Percentiles rank a stretch among this genome's conserved stretches.
phyloP scores from a whole-genome alignment of 1,139 yeast genomes.

The Hyphopichia burtonii region DNA sequence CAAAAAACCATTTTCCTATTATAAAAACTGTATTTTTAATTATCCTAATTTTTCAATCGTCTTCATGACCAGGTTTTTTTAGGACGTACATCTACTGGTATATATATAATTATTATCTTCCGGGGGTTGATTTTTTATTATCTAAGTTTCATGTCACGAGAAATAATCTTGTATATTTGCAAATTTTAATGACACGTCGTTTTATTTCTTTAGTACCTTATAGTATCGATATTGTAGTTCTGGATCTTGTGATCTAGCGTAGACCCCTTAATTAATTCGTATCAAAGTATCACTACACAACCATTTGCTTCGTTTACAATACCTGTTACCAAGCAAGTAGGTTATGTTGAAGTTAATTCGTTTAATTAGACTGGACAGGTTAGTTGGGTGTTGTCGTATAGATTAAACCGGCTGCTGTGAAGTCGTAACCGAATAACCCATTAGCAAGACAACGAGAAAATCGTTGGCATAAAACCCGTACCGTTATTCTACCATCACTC shows the following conservation, averaged over 20 bases:
- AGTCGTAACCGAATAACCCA: too few species aligned
- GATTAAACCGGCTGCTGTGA: too few species aligned
- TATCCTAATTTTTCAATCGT: conserved; percentile 3
- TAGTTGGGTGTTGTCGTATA: too few species aligned
- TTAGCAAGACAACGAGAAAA: too few species aligned
- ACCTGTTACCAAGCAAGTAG: too few species aligned
- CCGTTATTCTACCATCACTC: neutral
- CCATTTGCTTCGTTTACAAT: too few species aligned
- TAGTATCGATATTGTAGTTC: too few species aligned
- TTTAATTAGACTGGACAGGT: too few species aligned
- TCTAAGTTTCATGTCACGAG: conserved; percentile 9
- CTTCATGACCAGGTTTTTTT: neutral
- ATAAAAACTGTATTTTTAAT: conserved; percentile 4
- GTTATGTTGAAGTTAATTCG: too few species aligned
- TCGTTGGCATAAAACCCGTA: neutral
- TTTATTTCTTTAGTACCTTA: neutral
- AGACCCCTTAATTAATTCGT: too few species aligned
- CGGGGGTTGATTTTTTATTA: conserved; percentile 8
- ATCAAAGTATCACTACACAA: too few species aligned
- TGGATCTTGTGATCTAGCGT: too few species aligned
- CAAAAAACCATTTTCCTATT: neutral
- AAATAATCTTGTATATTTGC: conserved; percentile 12
- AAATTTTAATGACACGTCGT: conserved; percentile 13
- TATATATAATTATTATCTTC: conserved; percentile 3
- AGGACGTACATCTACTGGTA: conserved; percentile 2